Evolutionary conservation across 768 basidiomycete genomes (phyloP).

Genomic region (Paxillus involutus): DNA sequence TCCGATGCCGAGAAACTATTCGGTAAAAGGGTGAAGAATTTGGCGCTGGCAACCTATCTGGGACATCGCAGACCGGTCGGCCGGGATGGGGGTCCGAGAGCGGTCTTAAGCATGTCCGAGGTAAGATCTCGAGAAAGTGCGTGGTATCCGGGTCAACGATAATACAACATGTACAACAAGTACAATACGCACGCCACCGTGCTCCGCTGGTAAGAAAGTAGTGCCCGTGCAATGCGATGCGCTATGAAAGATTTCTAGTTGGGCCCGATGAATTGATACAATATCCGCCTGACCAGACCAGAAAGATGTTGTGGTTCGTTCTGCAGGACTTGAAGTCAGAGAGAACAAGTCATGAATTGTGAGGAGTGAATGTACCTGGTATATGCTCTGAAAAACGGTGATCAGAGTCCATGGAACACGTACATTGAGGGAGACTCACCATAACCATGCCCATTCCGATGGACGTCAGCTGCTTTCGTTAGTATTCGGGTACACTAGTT

Average conservation of each 20-base stretch:
- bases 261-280: constrained; percentile 90
- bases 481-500: constrained; percentile 3
- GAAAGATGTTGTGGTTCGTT: constrained; percentile 80
- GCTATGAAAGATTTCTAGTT: constrained; percentile 44
- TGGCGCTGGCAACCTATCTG: no score
- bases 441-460: constrained; percentile 92
- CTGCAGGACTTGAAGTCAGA: constrained; percentile 22
- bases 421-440: constrained; percentile 41
- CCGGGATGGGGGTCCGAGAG: not conserved
- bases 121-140: not conserved
- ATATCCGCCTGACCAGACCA: constrained; percentile 72
- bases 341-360: not conserved
- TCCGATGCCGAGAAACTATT: not conserved
- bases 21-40: not conserved
- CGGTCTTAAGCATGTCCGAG: not conserved
- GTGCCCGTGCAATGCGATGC: not conserved
- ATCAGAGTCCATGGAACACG: not conserved
- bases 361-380: constrained; percentile 48
- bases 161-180: not conserved
- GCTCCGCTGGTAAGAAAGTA: not conserved
- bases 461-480: constrained; percentile 49
- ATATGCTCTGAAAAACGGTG: constrained; percentile 55
- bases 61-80: no score
- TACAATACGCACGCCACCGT: not conserved
- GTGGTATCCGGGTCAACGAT: not conserved